phyloP scores from a whole-genome alignment of 106 monocot genomes.

The Acorus calamus region DNA sequence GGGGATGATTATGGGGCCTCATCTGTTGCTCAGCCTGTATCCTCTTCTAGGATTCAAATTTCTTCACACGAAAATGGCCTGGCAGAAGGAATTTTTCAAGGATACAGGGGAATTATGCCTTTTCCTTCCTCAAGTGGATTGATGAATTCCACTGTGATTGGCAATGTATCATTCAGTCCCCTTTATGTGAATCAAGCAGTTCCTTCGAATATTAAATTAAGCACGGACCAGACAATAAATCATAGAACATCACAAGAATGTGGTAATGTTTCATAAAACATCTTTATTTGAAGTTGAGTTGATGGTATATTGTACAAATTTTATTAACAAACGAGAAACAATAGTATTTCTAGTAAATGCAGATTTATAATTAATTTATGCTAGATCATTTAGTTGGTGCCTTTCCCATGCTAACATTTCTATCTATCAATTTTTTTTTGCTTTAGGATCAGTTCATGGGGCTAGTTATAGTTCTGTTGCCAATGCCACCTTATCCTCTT shows the following conservation, averaged over 20 bases:
- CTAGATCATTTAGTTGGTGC: no score
- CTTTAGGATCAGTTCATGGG: not conserved
- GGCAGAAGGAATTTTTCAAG: not conserved
- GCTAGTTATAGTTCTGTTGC: not conserved
- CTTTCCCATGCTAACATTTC: not conserved
- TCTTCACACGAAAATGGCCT: slow-evolving; percentile 5
- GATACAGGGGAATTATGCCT: not conserved
- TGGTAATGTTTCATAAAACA: slow-evolving; percentile 9
- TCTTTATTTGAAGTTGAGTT: no score
- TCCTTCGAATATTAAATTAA: slow-evolving; percentile 1
- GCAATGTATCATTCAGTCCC: slow-evolving; percentile 8
- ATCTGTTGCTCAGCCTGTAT: slow-evolving; percentile 10
- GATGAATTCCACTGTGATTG: not conserved
- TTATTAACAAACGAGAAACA: no score
- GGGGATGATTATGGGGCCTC: slow-evolving; percentile 12
- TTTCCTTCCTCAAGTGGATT: not conserved
- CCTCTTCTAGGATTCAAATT: slow-evolving; percentile 7
- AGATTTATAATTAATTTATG: no score
- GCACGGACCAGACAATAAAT: slow-evolving; percentile 4
- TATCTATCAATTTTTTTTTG: not conserved
- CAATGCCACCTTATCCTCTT: not conserved
- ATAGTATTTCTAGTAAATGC: no score
- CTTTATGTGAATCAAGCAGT: slow-evolving; percentile 7
- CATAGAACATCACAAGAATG: slow-evolving; percentile 6
- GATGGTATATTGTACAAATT: no score